Conservation (phyloP, 805 yeast species). For the Candida suzukii region DNA sequence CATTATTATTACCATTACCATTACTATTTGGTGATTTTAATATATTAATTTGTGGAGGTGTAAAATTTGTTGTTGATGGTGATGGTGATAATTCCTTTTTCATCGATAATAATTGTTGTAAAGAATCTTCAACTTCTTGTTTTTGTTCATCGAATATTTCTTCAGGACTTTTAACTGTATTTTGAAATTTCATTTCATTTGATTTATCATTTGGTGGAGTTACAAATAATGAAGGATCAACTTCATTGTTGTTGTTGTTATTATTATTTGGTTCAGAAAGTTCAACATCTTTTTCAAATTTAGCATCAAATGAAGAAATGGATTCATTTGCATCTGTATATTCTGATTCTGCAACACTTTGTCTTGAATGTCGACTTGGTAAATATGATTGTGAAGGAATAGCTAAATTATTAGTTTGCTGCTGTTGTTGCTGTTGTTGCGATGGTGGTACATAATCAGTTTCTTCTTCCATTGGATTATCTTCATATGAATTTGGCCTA, state of each 20-base stretch:
- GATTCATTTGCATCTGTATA: conserved; percentile 16
- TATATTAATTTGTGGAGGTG: conserved; percentile 4
- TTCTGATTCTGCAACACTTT: conserved; percentile 1
- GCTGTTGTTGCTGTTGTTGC: too few species aligned
- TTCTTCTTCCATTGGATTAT: background rate
- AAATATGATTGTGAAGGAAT: too few species aligned
- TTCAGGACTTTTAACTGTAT: background rate
- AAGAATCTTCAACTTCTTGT: conserved; percentile 15
- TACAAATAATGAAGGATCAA: background rate
- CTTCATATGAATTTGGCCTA: conserved; percentile 1
- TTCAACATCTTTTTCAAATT: conserved; percentile 8
- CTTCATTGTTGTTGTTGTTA: background rate
- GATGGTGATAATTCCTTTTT: conserved; percentile 16
- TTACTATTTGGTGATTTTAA: background rate
- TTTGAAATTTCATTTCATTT: background rate
- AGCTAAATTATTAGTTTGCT: too few species aligned
- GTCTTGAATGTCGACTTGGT: background rate
- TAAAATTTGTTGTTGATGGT: conserved; percentile 3
- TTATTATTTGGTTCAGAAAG: background rate
- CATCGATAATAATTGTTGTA: conserved; percentile 20
- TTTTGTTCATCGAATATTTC: conserved; percentile 1
- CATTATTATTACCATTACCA: conserved; percentile 2
- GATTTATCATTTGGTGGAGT: background rate
- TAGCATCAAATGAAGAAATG: conserved; percentile 18
- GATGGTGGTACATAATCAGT: too few species aligned